Evolutionary conservation across 192 early-diverging fungal genomes (phyloP).

Genomic region (Backusella tarrabulga): DNA sequence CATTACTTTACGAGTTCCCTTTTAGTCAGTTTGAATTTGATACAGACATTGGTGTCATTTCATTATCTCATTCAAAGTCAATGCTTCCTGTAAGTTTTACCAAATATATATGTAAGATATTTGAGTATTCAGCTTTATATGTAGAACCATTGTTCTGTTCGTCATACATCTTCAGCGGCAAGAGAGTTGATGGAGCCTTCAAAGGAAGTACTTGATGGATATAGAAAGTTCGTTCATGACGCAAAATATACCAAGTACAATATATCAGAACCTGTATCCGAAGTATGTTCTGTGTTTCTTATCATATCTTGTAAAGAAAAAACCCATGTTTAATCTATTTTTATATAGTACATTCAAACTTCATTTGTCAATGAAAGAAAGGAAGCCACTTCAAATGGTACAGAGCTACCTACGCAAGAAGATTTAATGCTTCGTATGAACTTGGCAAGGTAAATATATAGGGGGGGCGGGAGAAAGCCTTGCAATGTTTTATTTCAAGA

Average conservation of each 20-base stretch:
- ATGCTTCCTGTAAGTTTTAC: constrained; percentile 55
- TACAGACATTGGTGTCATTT: constrained; percentile 60
- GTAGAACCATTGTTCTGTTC: constrained; percentile 30
- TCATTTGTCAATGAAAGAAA: constrained; percentile 39
- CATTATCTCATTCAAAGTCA: constrained; percentile 67
- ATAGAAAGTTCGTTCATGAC: constrained; percentile 59
- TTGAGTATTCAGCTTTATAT: background rate
- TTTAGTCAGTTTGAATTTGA: constrained; percentile 69
- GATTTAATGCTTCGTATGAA: constrained; percentile 42
- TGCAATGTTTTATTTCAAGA: background rate
- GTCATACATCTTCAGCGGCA: constrained; percentile 21
- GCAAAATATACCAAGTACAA: constrained; percentile 52
- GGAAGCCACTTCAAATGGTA: constrained; percentile 12
- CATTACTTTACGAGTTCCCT: constrained; percentile 67
- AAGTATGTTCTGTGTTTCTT: constrained; percentile 28
- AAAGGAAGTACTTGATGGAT: constrained; percentile 32
- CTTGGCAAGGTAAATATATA: constrained; percentile 31
- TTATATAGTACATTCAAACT: constrained; percentile 39
- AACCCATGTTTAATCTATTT: background rate
- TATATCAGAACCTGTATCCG: constrained; percentile 60
- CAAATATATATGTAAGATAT: background rate
- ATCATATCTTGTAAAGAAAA: background rate
- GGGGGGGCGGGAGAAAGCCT: background rate
- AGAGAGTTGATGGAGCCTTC: constrained; percentile 52
- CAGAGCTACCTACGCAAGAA: constrained; percentile 33